These are phyloP conservation scores for Eucalyptus cloeziana DNA, from an alignment of 345 rosid species.

Conservation along the genomic window DNA sequence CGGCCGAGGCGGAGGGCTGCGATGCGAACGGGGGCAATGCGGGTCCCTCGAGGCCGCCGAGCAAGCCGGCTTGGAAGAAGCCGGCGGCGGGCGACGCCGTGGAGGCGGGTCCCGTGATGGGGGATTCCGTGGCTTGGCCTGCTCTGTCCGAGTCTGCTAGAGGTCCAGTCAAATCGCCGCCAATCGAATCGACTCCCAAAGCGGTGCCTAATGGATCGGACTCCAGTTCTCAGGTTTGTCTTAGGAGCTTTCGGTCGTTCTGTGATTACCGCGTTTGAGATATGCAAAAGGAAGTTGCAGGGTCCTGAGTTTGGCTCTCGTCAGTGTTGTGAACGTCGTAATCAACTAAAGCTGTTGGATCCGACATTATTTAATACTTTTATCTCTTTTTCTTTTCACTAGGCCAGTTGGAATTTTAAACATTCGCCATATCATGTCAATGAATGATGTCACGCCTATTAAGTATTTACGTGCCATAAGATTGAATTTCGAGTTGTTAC, in stretches of 20 bases:
- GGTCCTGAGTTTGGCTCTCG: neutral
- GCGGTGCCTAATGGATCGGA: constrained; percentile 23
- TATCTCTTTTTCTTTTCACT: neutral
- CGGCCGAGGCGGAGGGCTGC: constrained; percentile 4
- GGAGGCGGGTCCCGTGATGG: constrained; percentile 37
- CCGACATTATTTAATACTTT: neutral
- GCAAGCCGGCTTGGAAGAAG: constrained; percentile 48
- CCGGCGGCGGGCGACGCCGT: constrained; percentile 21
- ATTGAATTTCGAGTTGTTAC: neutral
- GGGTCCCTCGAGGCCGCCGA: constrained; percentile 7
- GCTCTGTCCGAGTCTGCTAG: constrained; percentile 46
- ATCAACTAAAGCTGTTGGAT: neutral
- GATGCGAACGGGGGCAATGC: constrained; percentile 21
- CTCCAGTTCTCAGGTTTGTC: constrained; percentile 27
- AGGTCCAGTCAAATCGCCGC: constrained; percentile 21
- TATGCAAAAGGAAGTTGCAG: neutral
- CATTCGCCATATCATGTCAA: neutral
- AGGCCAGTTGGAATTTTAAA: neutral
- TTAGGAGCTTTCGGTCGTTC: neutral
- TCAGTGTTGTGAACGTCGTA: neutral
- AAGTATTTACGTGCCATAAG: neutral
- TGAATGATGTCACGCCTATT: neutral
- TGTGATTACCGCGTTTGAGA: neutral
- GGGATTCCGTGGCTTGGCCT: constrained; percentile 49
- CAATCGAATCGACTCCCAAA: constrained; percentile 11